A percentile compares a stretch with the other conserved stretches of the same genome.
These are phyloP conservation scores for Blepharisma japonicum DNA, from an alignment of 73 alveolate species.

Conservation along the genomic window DNA sequence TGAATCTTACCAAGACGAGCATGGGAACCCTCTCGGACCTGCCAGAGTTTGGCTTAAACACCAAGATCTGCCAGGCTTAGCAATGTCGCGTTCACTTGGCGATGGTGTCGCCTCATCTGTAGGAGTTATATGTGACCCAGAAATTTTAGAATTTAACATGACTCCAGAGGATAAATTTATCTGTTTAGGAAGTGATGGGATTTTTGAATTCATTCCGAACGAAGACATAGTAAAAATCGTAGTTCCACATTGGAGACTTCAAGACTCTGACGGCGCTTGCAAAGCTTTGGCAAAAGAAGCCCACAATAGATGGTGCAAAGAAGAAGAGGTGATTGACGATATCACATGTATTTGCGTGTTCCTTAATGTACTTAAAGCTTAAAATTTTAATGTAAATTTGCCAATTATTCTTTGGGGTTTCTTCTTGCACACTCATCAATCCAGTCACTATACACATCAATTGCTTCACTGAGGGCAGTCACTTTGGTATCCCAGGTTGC, in stretches of 20 bases:
- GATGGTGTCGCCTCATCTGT: background rate
- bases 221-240: background rate
- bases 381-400: background rate
- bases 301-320: background rate
- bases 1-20: background rate
- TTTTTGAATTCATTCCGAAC: constrained; percentile 8
- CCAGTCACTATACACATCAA: constrained; percentile 71
- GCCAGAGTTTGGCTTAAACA: constrained; percentile 17
- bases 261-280: background rate
- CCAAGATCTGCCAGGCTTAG: constrained; percentile 14
- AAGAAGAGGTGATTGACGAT: constrained; percentile 16
- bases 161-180: background rate
- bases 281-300: background rate
- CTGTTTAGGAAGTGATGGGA: constrained; percentile 10
- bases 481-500: constrained; percentile 37
- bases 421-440: constrained; percentile 53
- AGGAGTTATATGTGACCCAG: constrained; percentile 25
- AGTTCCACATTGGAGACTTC: background rate
- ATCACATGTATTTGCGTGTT: background rate
- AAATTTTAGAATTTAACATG: background rate
- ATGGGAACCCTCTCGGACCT: constrained; percentile 19
- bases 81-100: constrained; percentile 19
- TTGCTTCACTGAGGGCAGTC: constrained; percentile 45
- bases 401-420: constrained; percentile 28
- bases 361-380: background rate